A percentile compares a stretch with the other conserved stretches of the same genome.
These are phyloP conservation scores for Podospora pseudoanserina DNA, from an alignment of 495 filamentous ascomycete species.

Conservation along the genomic window DNA sequence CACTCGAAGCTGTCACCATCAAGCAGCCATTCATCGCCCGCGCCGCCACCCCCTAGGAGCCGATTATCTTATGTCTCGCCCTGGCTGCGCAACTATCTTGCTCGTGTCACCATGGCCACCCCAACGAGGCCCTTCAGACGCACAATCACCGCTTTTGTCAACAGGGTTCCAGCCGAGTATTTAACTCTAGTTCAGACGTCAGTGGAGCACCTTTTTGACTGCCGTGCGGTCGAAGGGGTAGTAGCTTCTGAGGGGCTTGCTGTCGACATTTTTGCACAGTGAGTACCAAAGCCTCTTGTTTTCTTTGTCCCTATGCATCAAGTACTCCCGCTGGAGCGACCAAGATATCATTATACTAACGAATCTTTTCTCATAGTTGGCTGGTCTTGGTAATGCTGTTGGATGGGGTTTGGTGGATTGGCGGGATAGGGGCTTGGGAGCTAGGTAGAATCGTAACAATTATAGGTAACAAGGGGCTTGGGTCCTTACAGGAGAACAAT, in stretches of 20 bases:
- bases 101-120: conserved; percentile 23
- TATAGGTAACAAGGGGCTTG: neutral
- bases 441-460: conserved; percentile 18
- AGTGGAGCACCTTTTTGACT: conserved; percentile 7
- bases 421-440: conserved; percentile 29
- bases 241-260: conserved; percentile 29
- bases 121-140: conserved; percentile 23
- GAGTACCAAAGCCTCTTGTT: too few species aligned
- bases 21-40: conserved; percentile 6
- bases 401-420: conserved; percentile 47
- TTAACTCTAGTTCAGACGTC: conserved; percentile 21
- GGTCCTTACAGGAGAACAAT: neutral
- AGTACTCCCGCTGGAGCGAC: too few species aligned
- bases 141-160: conserved; percentile 24
- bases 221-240: neutral
- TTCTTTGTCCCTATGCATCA: too few species aligned
- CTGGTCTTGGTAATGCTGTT: conserved; percentile 42
- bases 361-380: conserved; percentile 21
- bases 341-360: too few species aligned
- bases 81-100: conserved; percentile 25
- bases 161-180: conserved; percentile 24
- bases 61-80: conserved; percentile 16
- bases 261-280: conserved; percentile 43
- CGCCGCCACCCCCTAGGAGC: conserved; percentile 10
- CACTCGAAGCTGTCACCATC: neutral